Base-by-base conservation (phyloP, 129 eudicot genomes). In the Flaveria ramosissima region DNA sequence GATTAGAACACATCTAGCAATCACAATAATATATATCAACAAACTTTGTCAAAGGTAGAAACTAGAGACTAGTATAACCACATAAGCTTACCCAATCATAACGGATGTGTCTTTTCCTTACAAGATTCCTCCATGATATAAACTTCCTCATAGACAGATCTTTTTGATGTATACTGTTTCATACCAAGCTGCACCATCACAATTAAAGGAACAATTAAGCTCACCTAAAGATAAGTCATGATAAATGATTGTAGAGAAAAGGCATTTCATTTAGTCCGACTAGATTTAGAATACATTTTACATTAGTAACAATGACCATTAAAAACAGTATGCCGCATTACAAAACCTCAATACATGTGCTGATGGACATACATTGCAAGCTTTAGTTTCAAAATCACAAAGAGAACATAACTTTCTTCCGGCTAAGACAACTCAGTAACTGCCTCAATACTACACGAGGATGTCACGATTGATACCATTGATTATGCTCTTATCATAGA, bases 121-220 rank as follows among this genome's bases (percentile, higher is more conserved):
- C 17, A 73, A 76, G 69, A 86, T 88, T 82, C 84, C 83, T 85
- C 92, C 96, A 88, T 72, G 88, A 84, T 80, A 76, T 86, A 68
- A 85, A 72, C 57, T 78, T 81, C 85, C 83, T 90, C 96, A 93
- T 90, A 78, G 86, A 90, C 87, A 85, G 30, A 72, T 83, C 65
- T 30, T 66, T 50, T 45, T 80, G 78, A 64, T 70, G 75, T 71
- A 74, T 78, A 48, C 74, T 26, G 50, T 75, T 81, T 79, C 92
- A 88, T 86, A 81, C 79, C 82, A 90, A 80, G 68, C 85, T 77
- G 79, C 79, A 82, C 24, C 19, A 70, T 27, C 52, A 77, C 69
- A 77, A 43, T 11, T 72, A 51, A 53, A 72, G 14, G 12, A 63
- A 52, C 46, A 51, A 64, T 7, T 51, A 51, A 79, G 60, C 51